Percentiles rank a stretch among this genome's conserved stretches.
phyloP scores from a whole-genome alignment of 768 basidiomycete genomes.

The Leccinellum albellum region DNA sequence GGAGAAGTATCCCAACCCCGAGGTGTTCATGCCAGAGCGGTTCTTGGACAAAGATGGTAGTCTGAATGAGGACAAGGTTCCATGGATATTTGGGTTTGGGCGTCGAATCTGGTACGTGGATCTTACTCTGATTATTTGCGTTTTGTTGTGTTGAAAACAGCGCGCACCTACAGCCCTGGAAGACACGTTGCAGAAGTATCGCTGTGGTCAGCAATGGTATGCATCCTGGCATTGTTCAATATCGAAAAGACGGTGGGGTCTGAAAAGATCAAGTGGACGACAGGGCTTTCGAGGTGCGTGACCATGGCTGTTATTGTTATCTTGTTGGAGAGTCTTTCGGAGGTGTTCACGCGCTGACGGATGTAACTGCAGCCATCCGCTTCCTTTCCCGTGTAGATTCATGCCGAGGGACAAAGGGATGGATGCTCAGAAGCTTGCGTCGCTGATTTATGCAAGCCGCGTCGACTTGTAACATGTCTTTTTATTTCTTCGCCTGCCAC shows the following conservation, averaged over 20 bases:
- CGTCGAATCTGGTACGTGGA: neutral
- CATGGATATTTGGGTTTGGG: neutral
- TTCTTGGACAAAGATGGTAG: neutral
- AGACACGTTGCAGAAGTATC: neutral
- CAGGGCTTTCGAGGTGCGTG: neutral
- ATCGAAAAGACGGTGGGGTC: neutral
- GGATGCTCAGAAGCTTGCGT: constrained; percentile 12
- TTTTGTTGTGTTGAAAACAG: neutral
- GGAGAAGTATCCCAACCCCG: neutral
- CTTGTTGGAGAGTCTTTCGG: neutral
- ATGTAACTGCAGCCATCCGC: neutral
- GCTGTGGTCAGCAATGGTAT: neutral
- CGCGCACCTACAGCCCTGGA: neutral
- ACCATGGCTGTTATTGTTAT: neutral
- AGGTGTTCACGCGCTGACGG: neutral
- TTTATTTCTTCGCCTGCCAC: neutral
- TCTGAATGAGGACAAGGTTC: neutral
- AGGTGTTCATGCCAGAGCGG: neutral
- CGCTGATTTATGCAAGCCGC: constrained; percentile 8
- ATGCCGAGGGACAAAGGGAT: neutral
- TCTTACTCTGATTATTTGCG: neutral
- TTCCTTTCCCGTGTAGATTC: neutral
- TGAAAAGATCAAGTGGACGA: neutral
- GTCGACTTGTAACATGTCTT: neutral
- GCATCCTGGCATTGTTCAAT: neutral